These are phyloP conservation scores for Pichia sp. DNA, from an alignment of 1,139 yeast species.

Conservation along the genomic window DNA sequence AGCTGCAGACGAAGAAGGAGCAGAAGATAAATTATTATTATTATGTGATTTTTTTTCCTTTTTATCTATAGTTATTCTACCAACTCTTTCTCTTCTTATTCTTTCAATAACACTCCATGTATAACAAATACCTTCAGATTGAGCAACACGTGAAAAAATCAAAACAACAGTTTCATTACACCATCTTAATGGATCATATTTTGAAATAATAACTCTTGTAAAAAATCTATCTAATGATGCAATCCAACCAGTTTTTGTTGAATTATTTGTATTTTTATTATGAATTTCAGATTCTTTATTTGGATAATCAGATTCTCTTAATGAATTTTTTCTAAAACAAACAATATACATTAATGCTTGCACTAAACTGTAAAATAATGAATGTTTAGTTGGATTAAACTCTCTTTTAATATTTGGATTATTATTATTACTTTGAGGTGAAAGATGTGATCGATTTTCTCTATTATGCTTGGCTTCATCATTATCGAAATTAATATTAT, in stretches of 20 bases:
- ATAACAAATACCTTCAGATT: slow-evolving; percentile 82
- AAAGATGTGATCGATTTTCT: slow-evolving; percentile 2
- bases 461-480: slow-evolving; percentile 78
- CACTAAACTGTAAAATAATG: slow-evolving; percentile 80
- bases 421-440: slow-evolving; percentile 1
- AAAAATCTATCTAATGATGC: slow-evolving; percentile 78
- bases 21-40: slow-evolving; percentile 18
- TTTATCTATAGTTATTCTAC: slow-evolving; percentile 16
- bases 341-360: slow-evolving; percentile 88
- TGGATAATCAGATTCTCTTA: slow-evolving; percentile 32
- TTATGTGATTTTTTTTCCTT: background rate
- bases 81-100: slow-evolving; percentile 61
- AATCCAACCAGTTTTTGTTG: slow-evolving; percentile 50
- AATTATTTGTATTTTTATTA: background rate
- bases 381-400: slow-evolving; percentile 15
- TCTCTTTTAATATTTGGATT: slow-evolving; percentile 1
- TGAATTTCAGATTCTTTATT: background rate
- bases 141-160: slow-evolving; percentile 90
- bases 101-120: slow-evolving; percentile 91
- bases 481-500: slow-evolving; percentile 61
- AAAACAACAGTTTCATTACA: slow-evolving; percentile 91
- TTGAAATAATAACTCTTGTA: slow-evolving; percentile 78
- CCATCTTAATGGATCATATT: slow-evolving; percentile 87
- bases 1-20: slow-evolving; percentile 2
- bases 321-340: slow-evolving; percentile 71